A percentile compares a stretch with the other conserved stretches of the same genome.
phyloP scores from a whole-genome alignment of 768 basidiomycete genomes.

The Boletus rubescentipes region DNA sequence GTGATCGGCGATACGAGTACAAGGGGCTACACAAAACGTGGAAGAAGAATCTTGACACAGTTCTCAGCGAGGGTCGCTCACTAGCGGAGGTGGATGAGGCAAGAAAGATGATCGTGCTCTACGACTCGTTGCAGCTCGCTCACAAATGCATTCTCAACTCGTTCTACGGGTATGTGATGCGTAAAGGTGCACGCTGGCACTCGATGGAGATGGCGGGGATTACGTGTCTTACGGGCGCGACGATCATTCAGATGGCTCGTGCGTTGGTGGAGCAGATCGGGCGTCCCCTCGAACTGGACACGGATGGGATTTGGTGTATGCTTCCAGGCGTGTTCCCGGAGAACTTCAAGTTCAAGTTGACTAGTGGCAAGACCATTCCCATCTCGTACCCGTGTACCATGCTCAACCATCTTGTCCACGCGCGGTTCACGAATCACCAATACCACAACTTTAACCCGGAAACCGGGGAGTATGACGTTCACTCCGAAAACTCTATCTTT shows the following conservation, averaged over 20 bases:
- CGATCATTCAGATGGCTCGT: constrained; percentile 98
- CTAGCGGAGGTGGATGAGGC: constrained; percentile 93
- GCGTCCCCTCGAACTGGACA: constrained; percentile 94
- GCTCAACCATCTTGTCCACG: constrained; percentile 97
- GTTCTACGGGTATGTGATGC: constrained; percentile 99
- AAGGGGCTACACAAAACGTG: constrained; percentile 98
- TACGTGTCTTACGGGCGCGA: constrained; percentile 95
- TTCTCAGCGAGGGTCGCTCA: constrained; percentile 62
- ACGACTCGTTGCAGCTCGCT: constrained; percentile 97
- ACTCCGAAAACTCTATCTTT: constrained; percentile 98
- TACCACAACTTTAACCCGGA: constrained; percentile 90
- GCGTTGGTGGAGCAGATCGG: constrained; percentile 97
- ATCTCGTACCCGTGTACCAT: constrained; percentile 99
- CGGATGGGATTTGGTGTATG: constrained; percentile 99
- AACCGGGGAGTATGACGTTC: constrained; percentile 80
- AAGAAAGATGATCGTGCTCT: constrained; percentile 98
- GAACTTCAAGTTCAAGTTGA: constrained; percentile 93
- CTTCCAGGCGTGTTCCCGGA: constrained; percentile 97
- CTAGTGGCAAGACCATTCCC: constrained; percentile 79
- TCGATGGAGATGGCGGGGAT: constrained; percentile 99
- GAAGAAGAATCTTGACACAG: constrained; percentile 95
- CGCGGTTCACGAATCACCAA: constrained; percentile 94
- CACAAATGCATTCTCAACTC: constrained; percentile 99
- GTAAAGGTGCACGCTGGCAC: constrained; percentile 98
- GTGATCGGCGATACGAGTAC: constrained; percentile 98